A percentile compares a stretch with the other conserved stretches of the same genome.
phyloP scores from a whole-genome alignment of 257 asterid genomes.

The Ehretia macrophylla region DNA sequence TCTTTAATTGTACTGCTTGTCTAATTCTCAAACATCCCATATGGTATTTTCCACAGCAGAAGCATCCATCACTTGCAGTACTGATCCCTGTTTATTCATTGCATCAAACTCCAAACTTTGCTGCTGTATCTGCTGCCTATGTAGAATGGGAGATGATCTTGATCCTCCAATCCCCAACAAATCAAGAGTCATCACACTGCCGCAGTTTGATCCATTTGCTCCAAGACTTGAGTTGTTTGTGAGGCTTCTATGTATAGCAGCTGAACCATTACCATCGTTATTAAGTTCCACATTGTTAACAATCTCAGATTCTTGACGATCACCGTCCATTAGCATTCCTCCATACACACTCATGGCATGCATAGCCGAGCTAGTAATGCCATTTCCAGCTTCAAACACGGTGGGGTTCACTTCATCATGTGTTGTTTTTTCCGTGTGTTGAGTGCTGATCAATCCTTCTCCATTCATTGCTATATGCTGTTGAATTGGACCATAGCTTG shows the following conservation, averaged over 20 bases:
- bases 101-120: not conserved
- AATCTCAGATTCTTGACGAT: not conserved
- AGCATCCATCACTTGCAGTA: conserved; percentile 2
- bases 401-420: not conserved
- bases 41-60: not conserved
- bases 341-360: not conserved
- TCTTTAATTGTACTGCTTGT: too few species aligned
- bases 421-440: not conserved
- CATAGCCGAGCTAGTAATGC: not conserved
- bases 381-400: conserved; percentile 1
- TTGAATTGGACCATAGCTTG: not conserved
- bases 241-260: not conserved
- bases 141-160: not conserved
- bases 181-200: conserved; percentile 1
- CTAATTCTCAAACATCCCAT: not conserved
- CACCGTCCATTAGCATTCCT: not conserved
- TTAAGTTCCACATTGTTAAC: too few species aligned
- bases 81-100: not conserved
- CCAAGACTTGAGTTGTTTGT: not conserved
- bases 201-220: too few species aligned
- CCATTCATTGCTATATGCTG: not conserved
- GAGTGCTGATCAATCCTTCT: not conserved
- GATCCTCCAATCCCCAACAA: conserved; percentile 1
- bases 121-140: not conserved
- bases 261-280: too few species aligned